Conservation (phyloP, 2,329 filamentous ascomycete species). For the Xylaria sp. region DNA sequence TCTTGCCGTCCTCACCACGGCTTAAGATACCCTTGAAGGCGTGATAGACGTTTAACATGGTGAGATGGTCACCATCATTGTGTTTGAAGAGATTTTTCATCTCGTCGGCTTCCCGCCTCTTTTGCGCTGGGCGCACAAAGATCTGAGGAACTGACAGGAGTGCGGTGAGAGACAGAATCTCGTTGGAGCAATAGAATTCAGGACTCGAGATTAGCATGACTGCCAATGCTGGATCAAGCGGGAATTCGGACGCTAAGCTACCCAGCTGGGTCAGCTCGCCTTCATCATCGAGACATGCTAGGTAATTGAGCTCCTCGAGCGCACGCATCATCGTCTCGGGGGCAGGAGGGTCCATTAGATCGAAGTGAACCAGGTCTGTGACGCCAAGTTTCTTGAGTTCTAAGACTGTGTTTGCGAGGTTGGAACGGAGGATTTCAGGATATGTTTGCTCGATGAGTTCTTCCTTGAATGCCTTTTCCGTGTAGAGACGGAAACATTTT, state of each 20-base stretch:
- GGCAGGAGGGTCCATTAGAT: slow-evolving; percentile 97
- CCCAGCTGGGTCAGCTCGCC: slow-evolving; percentile 90
- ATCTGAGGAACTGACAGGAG: slow-evolving; percentile 94
- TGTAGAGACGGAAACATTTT: slow-evolving; percentile 98
- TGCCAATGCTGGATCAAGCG: slow-evolving; percentile 90
- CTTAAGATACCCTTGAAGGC: slow-evolving; percentile 85
- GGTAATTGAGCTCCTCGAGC: slow-evolving; percentile 95
- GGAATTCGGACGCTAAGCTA: slow-evolving; percentile 90
- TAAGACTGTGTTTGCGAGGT: slow-evolving; percentile 92
- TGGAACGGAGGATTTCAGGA: slow-evolving; percentile 93
- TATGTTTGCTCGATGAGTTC: slow-evolving; percentile 98
- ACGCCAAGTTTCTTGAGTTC: slow-evolving; percentile 98
- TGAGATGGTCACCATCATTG: slow-evolving; percentile 92
- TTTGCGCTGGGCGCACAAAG: slow-evolving; percentile 86
- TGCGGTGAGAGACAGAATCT: slow-evolving; percentile 94
- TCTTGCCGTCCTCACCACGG: slow-evolving; percentile 76
- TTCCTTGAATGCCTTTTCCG: slow-evolving; percentile 94
- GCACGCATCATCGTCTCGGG: slow-evolving; percentile 99
- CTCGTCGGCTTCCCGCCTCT: slow-evolving; percentile 91
- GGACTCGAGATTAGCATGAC: slow-evolving; percentile 98
- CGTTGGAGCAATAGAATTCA: slow-evolving; percentile 98
- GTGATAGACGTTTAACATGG: slow-evolving; percentile 96
- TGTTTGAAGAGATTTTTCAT: slow-evolving; percentile 97
- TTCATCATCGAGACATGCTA: slow-evolving; percentile 95
- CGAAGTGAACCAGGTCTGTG: slow-evolving; percentile 96